These are phyloP conservation scores for Penicillium sp. DNA, from an alignment of 2,329 filamentous ascomycete species.

Conservation along the genomic window DNA sequence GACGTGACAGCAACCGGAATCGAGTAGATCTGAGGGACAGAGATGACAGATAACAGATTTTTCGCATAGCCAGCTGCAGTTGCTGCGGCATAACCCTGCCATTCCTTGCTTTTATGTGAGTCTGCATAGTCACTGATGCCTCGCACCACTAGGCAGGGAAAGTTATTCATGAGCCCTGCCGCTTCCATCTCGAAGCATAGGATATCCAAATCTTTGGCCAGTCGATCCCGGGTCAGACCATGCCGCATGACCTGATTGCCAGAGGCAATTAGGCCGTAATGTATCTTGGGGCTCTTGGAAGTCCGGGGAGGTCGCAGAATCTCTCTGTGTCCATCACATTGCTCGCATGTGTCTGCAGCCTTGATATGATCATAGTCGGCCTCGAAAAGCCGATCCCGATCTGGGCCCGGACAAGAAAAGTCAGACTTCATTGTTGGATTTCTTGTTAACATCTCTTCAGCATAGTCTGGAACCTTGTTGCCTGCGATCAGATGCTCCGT, in stretches of 20 bases:
- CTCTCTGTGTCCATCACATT: neutral
- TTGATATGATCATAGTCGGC: neutral
- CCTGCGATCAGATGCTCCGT: neutral
- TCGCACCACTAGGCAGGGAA: no score
- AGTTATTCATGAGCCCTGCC: no score
- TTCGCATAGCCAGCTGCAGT: neutral
- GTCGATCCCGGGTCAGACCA: neutral
- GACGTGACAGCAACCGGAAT: neutral
- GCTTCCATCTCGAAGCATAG: neutral
- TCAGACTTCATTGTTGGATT: neutral
- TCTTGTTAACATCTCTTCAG: neutral
- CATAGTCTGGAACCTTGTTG: neutral
- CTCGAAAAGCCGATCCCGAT: neutral
- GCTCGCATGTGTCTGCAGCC: neutral
- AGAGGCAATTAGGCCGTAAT: neutral
- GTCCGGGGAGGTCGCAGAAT: neutral
- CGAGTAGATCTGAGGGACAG: neutral
- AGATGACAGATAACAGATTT: neutral
- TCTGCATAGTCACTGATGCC: no score
- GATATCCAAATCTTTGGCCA: neutral
- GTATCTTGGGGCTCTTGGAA: neutral
- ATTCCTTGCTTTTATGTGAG: no score
- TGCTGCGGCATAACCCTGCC: neutral
- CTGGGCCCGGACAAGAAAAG: neutral
- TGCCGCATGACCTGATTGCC: neutral